phyloP scores from a whole-genome alignment of 1,139 yeast genomes.

The Hansenula lynferdii region DNA sequence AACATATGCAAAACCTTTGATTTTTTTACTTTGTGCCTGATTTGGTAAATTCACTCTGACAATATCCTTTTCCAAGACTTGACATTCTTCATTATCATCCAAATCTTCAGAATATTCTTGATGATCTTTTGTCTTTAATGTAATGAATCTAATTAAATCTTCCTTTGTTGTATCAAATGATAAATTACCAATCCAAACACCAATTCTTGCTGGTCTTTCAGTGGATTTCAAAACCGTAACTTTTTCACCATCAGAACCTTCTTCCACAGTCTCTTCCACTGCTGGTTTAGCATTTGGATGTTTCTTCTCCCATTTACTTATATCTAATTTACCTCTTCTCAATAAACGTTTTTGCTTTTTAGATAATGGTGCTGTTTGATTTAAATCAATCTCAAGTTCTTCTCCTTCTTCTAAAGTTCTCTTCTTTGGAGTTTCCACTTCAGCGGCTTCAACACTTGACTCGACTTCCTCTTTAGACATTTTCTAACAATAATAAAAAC shows the following conservation, averaged over 20 bases:
- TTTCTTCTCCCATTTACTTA: conserved; percentile 44
- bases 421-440: conserved; percentile 20
- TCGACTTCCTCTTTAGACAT: conserved; percentile 1
- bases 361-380: conserved; percentile 77
- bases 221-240: too few species aligned
- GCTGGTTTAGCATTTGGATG: conserved; percentile 18
- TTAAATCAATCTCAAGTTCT: conserved; percentile 76
- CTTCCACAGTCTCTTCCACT: conserved; percentile 7
- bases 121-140: conserved; percentile 47
- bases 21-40: conserved; percentile 46
- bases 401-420: conserved; percentile 34
- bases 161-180: conserved; percentile 81
- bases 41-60: conserved; percentile 64
- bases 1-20: conserved; percentile 88
- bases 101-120: conserved; percentile 35
- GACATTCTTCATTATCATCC: conserved; percentile 37
- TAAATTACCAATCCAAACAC: conserved; percentile 94
- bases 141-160: conserved; percentile 62
- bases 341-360: conserved; percentile 86
- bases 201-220: conserved; percentile 36
- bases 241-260: conserved; percentile 6
- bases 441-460: conserved; percentile 3
- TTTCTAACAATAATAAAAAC: too few species aligned
- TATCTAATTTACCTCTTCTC: conserved; percentile 65
- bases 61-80: conserved; percentile 44